phyloP scores from a whole-genome alignment of 2,329 filamentous ascomycete species.

The Epichloe amarillans region DNA sequence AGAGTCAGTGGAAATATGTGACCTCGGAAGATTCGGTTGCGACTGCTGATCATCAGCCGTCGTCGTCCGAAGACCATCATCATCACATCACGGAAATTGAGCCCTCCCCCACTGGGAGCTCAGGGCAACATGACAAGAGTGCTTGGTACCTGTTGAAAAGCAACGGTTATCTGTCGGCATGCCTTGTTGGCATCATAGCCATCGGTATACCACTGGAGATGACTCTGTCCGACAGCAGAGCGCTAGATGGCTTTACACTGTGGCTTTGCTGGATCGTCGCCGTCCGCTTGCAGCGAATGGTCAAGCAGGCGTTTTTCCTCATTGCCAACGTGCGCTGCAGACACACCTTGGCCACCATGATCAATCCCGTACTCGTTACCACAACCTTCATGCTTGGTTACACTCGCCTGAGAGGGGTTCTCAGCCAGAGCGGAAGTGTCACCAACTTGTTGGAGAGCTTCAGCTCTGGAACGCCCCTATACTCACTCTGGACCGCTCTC shows the following conservation, averaged over 20 bases:
- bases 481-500: slow-evolving; percentile 20
- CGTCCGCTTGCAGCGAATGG: slow-evolving; percentile 22
- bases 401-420: slow-evolving; percentile 24
- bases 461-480: slow-evolving; percentile 22
- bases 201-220: slow-evolving; percentile 30
- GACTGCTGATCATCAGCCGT: background rate
- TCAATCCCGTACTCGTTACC: slow-evolving; percentile 36
- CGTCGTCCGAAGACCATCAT: background rate
- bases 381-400: slow-evolving; percentile 32
- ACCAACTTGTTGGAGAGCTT: slow-evolving; percentile 16
- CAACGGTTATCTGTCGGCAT: slow-evolving; percentile 16
- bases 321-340: slow-evolving; percentile 9
- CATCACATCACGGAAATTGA: background rate
- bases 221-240: slow-evolving; percentile 18
- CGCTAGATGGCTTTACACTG: slow-evolving; percentile 33
- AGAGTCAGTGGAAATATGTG: slow-evolving; percentile 1
- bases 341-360: slow-evolving; percentile 23
- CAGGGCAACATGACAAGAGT: background rate
- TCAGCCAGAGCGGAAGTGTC: slow-evolving; percentile 17
- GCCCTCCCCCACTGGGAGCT: background rate
- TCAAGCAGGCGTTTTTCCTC: slow-evolving; percentile 15
- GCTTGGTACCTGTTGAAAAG: slow-evolving; percentile 5
- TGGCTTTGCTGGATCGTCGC: slow-evolving; percentile 36
- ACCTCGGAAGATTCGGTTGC: background rate
- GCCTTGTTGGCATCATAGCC: slow-evolving; percentile 18